Percentiles rank a stretch among this genome's conserved stretches.
These are phyloP conservation scores for Tuctoria greenei DNA, from an alignment of 176 grass and related monocot genomes.

Conservation along the genomic window DNA sequence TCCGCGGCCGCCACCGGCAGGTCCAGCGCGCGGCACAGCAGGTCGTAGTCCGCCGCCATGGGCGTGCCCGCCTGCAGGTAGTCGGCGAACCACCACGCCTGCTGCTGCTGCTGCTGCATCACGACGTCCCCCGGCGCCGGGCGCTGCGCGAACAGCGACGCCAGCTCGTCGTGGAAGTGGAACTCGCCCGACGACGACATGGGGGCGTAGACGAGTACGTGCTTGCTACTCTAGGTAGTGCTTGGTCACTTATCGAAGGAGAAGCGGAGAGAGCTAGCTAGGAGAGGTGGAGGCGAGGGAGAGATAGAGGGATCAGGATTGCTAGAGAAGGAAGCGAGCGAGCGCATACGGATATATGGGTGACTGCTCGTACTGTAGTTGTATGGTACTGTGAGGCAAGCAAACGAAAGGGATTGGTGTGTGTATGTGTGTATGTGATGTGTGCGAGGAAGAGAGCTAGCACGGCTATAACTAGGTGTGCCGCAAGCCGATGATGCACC, in stretches of 20 bases:
- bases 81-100: slow-evolving; percentile 28
- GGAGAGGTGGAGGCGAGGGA: background rate
- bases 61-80: slow-evolving; percentile 20
- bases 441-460: background rate
- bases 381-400: slow-evolving; percentile 27
- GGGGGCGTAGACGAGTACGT: background rate
- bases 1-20: slow-evolving; percentile 37
- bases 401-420: background rate
- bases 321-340: slow-evolving; percentile 32
- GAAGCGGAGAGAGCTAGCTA: background rate
- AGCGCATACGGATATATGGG: slow-evolving; percentile 10
- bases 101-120: background rate
- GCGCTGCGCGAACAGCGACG: slow-evolving; percentile 56
- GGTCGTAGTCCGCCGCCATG: slow-evolving; percentile 45
- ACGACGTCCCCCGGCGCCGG: slow-evolving; percentile 2
- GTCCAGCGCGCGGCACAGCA: slow-evolving; percentile 46
- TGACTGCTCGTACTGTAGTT: background rate
- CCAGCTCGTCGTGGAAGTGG: slow-evolving; percentile 66
- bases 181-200: slow-evolving; percentile 57
- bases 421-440: background rate
- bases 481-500: slow-evolving; percentile 6
- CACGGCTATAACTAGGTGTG: slow-evolving; percentile 31
- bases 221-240: background rate
- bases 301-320: slow-evolving; percentile 15
- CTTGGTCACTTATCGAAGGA: slow-evolving; percentile 37